Conservation (phyloP, 495 filamentous ascomycete genomes). For the Pseudoneurospora amorphoporcata region DNA sequence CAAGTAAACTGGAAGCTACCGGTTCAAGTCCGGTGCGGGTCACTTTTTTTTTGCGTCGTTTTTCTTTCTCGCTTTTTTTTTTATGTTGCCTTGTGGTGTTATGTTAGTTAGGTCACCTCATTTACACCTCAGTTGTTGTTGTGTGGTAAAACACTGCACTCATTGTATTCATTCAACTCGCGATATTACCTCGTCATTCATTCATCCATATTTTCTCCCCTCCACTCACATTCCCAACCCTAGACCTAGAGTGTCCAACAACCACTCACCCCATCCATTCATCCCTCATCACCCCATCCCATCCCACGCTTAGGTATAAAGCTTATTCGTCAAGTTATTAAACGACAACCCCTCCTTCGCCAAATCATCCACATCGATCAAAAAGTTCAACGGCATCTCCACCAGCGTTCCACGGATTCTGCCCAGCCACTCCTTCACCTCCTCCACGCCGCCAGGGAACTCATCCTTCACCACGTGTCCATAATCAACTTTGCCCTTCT, state of each 20-base stretch:
- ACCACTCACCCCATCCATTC: neutral
- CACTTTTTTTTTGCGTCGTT: no score
- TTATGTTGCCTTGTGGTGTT: no score
- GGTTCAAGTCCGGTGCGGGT: no score
- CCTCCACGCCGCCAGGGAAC: slow-evolving; percentile 54
- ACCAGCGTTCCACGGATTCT: slow-evolving; percentile 71
- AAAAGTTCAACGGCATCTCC: slow-evolving; percentile 86
- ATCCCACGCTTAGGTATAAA: slow-evolving; percentile 57
- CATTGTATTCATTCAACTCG: neutral
- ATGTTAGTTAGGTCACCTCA: neutral
- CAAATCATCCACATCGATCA: slow-evolving; percentile 74
- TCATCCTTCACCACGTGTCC: slow-evolving; percentile 81
- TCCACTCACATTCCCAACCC: neutral
- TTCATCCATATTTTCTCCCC: neutral
- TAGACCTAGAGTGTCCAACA: neutral
- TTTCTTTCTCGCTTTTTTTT: no score
- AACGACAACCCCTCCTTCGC: slow-evolving; percentile 73
- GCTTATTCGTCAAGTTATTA: slow-evolving; percentile 70
- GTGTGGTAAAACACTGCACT: neutral
- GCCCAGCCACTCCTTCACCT: slow-evolving; percentile 75
- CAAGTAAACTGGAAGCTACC: no score
- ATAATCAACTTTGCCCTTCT: slow-evolving; percentile 46
- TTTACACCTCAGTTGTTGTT: neutral
- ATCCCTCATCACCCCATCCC: neutral
- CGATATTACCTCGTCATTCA: neutral